A percentile compares a stretch with the other conserved stretches of the same genome.
These are phyloP conservation scores for Aphanomyces stellatus DNA, from an alignment of 352 stramenopile species.

Conservation along the genomic window DNA sequence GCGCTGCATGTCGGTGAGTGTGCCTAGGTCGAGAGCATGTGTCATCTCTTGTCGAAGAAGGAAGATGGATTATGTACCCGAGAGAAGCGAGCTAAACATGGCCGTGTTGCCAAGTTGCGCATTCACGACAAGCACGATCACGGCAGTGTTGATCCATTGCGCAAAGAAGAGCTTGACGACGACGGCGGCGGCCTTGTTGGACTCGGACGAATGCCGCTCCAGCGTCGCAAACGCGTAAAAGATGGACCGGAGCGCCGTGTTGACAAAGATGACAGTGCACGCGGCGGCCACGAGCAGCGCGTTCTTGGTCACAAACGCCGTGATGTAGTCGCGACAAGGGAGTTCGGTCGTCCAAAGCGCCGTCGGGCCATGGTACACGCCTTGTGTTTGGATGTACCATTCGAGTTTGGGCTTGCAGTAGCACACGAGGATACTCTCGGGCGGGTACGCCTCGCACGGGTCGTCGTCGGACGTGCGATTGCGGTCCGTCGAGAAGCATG, in stretches of 20 bases:
- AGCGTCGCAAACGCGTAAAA: slow-evolving; percentile 57
- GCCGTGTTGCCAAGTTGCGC: slow-evolving; percentile 37
- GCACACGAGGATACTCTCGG: slow-evolving; percentile 59
- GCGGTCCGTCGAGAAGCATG: slow-evolving; percentile 45
- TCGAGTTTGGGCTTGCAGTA: slow-evolving; percentile 51
- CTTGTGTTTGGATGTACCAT: slow-evolving; percentile 34
- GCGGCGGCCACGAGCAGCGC: slow-evolving; percentile 56
- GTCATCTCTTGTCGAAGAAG: neutral
- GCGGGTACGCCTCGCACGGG: slow-evolving; percentile 49
- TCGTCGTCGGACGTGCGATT: slow-evolving; percentile 24
- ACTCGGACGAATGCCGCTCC: slow-evolving; percentile 74
- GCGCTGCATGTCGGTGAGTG: slow-evolving; percentile 74
- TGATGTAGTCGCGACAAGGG: slow-evolving; percentile 58
- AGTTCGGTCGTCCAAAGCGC: slow-evolving; percentile 43
- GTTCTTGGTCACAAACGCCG: slow-evolving; percentile 56
- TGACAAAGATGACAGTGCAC: slow-evolving; percentile 61
- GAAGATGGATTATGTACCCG: neutral
- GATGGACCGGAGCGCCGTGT: slow-evolving; percentile 62
- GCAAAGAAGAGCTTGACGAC: slow-evolving; percentile 70
- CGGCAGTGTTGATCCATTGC: slow-evolving; percentile 76
- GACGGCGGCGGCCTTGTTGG: slow-evolving; percentile 57
- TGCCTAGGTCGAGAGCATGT: slow-evolving; percentile 53
- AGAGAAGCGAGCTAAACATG: slow-evolving; percentile 21
- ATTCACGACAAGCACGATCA: slow-evolving; percentile 79
- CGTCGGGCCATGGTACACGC: slow-evolving; percentile 42